Conservation (phyloP, 108 stramenopile species). For the Nannochloropsis salina region DNA sequence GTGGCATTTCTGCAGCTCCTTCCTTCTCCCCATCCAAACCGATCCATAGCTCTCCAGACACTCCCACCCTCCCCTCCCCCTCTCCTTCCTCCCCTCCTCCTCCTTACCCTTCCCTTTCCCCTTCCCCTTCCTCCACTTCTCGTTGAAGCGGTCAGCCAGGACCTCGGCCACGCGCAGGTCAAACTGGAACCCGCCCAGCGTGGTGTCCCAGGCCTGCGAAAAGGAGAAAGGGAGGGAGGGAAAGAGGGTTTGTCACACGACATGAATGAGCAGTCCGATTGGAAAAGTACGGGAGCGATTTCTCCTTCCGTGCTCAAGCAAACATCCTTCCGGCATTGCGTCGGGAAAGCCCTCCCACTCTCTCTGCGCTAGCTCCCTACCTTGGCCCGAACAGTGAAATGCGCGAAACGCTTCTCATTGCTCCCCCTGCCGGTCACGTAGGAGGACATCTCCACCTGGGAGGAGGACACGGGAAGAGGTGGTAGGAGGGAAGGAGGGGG, state of each 20-base stretch:
- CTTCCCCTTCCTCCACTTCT: conserved; percentile 31
- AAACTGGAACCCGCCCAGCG: conserved; percentile 76
- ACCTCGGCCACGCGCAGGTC: conserved; percentile 81
- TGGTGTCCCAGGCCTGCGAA: conserved; percentile 79
- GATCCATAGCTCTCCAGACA: neutral
- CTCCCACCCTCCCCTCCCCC: neutral
- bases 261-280: neutral
- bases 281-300: conserved; percentile 64
- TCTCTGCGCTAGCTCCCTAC: neutral
- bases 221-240: neutral
- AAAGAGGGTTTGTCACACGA: neutral
- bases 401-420: neutral
- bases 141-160: conserved; percentile 89
- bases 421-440: neutral
- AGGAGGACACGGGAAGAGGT: neutral
- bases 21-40: neutral
- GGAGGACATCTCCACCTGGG: neutral
- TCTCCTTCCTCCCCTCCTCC: neutral
- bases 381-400: neutral
- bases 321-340: neutral
- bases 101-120: neutral
- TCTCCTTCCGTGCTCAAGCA: neutral
- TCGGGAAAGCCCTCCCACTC: neutral
- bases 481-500: neutral
- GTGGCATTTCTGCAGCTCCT: neutral